phyloP scores from a whole-genome alignment of 148 eudicot genomes.

The Polygonum aviculare region DNA sequence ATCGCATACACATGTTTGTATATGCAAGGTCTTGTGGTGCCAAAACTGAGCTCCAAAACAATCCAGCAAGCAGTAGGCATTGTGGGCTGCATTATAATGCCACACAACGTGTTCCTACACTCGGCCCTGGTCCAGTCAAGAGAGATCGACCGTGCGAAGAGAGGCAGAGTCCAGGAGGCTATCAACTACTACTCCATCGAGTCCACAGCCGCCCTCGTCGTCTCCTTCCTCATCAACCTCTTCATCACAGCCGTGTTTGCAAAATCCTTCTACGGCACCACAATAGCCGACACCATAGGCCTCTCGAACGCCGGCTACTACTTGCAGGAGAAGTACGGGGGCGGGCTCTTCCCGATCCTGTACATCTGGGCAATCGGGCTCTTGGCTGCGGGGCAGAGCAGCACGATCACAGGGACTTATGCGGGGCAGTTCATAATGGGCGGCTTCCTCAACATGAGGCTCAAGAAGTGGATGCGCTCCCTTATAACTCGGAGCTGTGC shows the following conservation, averaged over 20 bases:
- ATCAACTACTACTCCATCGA: constrained; percentile 82
- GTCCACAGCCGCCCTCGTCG: constrained; percentile 55
- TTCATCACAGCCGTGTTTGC: constrained; percentile 89
- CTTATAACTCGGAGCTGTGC: constrained; percentile 89
- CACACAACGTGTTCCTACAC: constrained; percentile 92
- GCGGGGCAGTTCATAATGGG: constrained; percentile 99
- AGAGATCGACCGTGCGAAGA: constrained; percentile 59
- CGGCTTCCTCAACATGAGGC: constrained; percentile 63
- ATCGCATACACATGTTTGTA: too few species aligned
- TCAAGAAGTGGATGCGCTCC: constrained; percentile 87
- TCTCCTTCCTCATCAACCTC: constrained; percentile 80
- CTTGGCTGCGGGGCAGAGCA: constrained; percentile 95
- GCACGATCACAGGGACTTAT: constrained; percentile 92
- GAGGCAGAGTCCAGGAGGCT: constrained; percentile 75
- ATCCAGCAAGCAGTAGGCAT: constrained; percentile 92
- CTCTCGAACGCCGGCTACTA: constrained; percentile 80
- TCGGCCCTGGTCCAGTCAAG: constrained; percentile 93
- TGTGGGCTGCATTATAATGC: constrained; percentile 97
- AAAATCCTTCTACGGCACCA: constrained; percentile 78
- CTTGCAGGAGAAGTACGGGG: constrained; percentile 84
- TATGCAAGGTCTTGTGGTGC: constrained; percentile 56
- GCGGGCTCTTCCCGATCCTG: constrained; percentile 65
- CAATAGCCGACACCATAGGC: constrained; percentile 64
- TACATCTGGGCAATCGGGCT: constrained; percentile 92
- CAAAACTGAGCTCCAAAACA: constrained; percentile 83